Conservation (phyloP, 768 basidiomycete genomes). For the Russula ochroleuca region DNA sequence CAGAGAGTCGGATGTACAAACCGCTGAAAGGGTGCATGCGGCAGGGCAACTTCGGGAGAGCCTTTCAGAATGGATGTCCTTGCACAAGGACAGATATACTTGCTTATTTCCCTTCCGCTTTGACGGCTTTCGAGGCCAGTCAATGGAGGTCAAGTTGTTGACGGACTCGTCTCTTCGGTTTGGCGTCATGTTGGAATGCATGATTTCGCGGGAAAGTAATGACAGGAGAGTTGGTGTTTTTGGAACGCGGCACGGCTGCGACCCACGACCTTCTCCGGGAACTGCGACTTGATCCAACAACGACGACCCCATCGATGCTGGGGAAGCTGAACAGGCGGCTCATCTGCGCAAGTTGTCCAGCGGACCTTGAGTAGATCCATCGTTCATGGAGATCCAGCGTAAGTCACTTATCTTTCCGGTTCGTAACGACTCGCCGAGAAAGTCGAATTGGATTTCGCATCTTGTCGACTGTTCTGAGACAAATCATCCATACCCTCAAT, state of each 20-base stretch:
- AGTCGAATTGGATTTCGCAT: too few relatives aligned
- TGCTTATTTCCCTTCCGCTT: slow-evolving; percentile 1
- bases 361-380: too few relatives aligned
- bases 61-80: slow-evolving; percentile 23
- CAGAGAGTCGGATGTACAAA: slow-evolving; percentile 6
- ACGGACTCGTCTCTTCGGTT: slow-evolving; percentile 13
- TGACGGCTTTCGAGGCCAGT: not conserved
- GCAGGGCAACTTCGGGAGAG: not conserved
- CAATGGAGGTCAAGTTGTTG: slow-evolving; percentile 8
- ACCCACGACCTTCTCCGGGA: not conserved
- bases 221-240: too few relatives aligned
- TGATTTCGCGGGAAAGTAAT: slow-evolving; percentile 17
- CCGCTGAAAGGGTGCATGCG: slow-evolving; percentile 14
- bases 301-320: slow-evolving; percentile 2
- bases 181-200: slow-evolving; percentile 6
- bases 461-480: too few relatives aligned
- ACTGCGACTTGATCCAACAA: slow-evolving; percentile 3
- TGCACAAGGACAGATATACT: not conserved
- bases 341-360: too few relatives aligned
- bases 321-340: slow-evolving; percentile 12
- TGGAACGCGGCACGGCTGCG: too few relatives aligned
- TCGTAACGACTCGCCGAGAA: too few relatives aligned
- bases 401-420: too few relatives aligned
- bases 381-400: too few relatives aligned
- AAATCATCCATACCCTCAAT: too few relatives aligned